Evolutionary conservation across 345 rosid genomes (phyloP).

Genomic region (Toxicodendron radicans): DNA sequence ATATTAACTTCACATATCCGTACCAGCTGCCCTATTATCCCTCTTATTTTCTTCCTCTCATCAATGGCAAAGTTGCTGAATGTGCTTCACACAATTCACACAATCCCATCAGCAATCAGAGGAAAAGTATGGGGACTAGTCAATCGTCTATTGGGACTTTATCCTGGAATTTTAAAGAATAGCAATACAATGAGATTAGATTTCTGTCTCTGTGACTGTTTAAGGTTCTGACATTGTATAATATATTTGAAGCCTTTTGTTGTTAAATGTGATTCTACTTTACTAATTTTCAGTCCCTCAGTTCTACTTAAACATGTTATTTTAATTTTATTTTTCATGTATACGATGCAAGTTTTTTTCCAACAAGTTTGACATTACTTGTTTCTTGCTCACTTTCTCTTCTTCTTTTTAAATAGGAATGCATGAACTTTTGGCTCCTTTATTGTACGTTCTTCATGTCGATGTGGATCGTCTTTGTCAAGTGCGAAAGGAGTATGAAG

Average conservation of each 20-base stretch:
- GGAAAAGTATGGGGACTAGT: not conserved
- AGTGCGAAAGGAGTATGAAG: conserved; percentile 79
- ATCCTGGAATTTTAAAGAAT: not conserved
- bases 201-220: not conserved
- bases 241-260: not conserved
- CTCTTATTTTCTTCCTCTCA: not conserved
- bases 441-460: conserved; percentile 87
- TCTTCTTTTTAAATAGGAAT: conserved; percentile 49
- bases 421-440: conserved; percentile 98
- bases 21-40: not conserved
- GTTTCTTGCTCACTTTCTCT: conserved; percentile 16
- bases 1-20: not conserved
- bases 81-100: not conserved
- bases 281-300: not conserved
- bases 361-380: conserved; percentile 5
- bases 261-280: not conserved
- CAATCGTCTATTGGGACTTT: not conserved
- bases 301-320: not conserved
- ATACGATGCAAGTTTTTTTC: not conserved
- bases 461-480: conserved; percentile 76
- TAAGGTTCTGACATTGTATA: not conserved
- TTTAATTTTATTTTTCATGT: not conserved
- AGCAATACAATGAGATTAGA: not conserved
- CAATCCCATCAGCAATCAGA: not conserved
- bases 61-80: not conserved